Conservation (phyloP, 192 early-diverging fungal genomes). For the Gaertneriomyces semiglobifer region DNA sequence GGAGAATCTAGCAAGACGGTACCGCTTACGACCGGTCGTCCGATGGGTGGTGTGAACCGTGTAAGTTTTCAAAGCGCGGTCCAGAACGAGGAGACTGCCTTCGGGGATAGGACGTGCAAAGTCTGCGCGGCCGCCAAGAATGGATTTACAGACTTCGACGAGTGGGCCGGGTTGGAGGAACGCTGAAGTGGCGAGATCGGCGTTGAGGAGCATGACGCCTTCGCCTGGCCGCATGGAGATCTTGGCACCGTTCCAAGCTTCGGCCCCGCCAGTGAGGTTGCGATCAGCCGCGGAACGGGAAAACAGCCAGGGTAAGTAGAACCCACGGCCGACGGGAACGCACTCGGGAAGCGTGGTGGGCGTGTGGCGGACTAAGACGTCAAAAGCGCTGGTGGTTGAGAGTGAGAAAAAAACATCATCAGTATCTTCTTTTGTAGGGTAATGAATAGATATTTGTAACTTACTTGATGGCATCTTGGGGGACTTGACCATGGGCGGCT, state of each 20-base stretch:
- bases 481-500: not conserved
- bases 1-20: slow-evolving; percentile 3
- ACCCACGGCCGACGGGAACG: slow-evolving; percentile 22
- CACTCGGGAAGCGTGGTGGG: slow-evolving; percentile 6
- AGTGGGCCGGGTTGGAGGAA: slow-evolving; percentile 25
- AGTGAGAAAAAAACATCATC: not conserved
- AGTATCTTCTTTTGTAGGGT: not conserved
- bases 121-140: slow-evolving; percentile 2
- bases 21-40: slow-evolving; percentile 2
- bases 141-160: slow-evolving; percentile 14
- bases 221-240: slow-evolving; percentile 30
- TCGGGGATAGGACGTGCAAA: not conserved
- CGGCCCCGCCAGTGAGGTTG: slow-evolving; percentile 28
- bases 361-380: slow-evolving; percentile 24
- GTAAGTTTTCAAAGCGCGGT: slow-evolving; percentile 14
- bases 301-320: slow-evolving; percentile 16
- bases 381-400: slow-evolving; percentile 7
- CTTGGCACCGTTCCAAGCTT: slow-evolving; percentile 35
- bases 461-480: slow-evolving; percentile 29
- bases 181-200: slow-evolving; percentile 34
- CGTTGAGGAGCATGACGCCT: slow-evolving; percentile 29
- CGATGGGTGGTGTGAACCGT: slow-evolving; percentile 16
- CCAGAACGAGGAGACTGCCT: slow-evolving; percentile 7
- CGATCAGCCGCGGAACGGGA: slow-evolving; percentile 4
- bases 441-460: slow-evolving; percentile 4